Conservation (phyloP, 345 rosid species). For the Bruguiera parviflora region DNA sequence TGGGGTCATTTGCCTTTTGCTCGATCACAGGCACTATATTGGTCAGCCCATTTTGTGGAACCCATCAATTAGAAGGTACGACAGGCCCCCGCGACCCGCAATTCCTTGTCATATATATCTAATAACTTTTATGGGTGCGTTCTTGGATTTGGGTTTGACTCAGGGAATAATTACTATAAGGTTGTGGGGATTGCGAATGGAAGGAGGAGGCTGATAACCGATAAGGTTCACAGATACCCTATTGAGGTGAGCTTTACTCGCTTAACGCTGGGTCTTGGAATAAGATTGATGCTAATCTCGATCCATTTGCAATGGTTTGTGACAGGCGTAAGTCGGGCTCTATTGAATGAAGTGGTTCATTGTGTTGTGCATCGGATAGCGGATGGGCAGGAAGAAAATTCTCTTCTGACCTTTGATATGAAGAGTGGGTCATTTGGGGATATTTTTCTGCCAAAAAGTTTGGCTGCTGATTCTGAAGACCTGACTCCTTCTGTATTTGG, state of each 20-base stretch:
- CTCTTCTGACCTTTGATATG: neutral
- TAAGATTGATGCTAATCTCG: neutral
- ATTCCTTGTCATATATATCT: neutral
- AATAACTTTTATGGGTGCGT: neutral
- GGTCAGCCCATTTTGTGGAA: neutral
- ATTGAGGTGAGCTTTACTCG: slow-evolving; percentile 1
- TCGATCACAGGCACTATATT: neutral
- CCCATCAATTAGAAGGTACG: neutral
- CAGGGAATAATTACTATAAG: neutral
- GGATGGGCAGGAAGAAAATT: neutral
- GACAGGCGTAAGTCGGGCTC: neutral
- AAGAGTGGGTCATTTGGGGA: neutral
- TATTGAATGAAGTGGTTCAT: neutral
- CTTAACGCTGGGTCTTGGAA: neutral
- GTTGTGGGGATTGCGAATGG: neutral
- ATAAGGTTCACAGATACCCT: neutral
- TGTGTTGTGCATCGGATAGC: neutral
- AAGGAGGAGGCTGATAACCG: neutral
- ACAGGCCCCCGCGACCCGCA: neutral
- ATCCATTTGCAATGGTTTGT: neutral
- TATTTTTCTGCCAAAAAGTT: neutral
- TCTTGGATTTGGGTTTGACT: slow-evolving; percentile 10
- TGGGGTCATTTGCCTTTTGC: neutral
- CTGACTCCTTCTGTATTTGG: neutral
- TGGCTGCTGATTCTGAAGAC: neutral